Conservation (phyloP, 192 early-diverging fungal species). For the Geranomyces michiganensis region DNA sequence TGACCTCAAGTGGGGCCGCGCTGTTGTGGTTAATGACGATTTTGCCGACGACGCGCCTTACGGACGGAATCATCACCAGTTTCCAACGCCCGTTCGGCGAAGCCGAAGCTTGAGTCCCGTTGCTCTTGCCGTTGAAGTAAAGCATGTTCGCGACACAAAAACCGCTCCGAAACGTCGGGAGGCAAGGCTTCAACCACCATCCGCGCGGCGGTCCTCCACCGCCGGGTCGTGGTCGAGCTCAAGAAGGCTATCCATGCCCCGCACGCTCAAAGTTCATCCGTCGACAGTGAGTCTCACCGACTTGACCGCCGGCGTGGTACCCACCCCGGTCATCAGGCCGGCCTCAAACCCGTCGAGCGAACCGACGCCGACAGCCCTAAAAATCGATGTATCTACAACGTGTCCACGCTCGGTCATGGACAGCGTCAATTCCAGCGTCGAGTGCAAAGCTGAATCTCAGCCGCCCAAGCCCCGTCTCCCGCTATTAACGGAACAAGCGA, state of each 20-base stretch:
- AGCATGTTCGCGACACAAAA: conserved; percentile 8
- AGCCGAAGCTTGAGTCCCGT: conserved; percentile 16
- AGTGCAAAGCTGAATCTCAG: too few species aligned
- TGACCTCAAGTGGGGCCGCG: background rate
- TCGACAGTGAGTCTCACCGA: background rate
- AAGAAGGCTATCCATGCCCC: background rate
- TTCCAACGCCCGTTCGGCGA: background rate
- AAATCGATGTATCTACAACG: too few species aligned
- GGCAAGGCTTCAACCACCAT: background rate
- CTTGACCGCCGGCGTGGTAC: too few species aligned
- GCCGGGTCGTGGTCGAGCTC: background rate
- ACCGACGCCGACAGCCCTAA: background rate
- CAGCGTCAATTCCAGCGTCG: background rate
- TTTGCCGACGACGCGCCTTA: background rate
- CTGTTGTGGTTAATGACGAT: background rate
- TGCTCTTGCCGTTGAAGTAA: background rate
- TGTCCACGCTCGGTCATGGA: too few species aligned
- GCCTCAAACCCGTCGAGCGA: background rate
- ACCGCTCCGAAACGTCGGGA: conserved; percentile 11
- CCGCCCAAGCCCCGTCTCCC: conserved; percentile 2
- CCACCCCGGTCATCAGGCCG: background rate
- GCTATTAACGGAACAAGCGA: background rate
- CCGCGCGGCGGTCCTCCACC: background rate
- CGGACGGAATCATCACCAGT: too few species aligned
- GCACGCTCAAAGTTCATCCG: background rate